Evolutionary conservation across 2,329 filamentous ascomycete genomes (phyloP).

Genomic region (Phaeophleospora eucalypticola): DNA sequence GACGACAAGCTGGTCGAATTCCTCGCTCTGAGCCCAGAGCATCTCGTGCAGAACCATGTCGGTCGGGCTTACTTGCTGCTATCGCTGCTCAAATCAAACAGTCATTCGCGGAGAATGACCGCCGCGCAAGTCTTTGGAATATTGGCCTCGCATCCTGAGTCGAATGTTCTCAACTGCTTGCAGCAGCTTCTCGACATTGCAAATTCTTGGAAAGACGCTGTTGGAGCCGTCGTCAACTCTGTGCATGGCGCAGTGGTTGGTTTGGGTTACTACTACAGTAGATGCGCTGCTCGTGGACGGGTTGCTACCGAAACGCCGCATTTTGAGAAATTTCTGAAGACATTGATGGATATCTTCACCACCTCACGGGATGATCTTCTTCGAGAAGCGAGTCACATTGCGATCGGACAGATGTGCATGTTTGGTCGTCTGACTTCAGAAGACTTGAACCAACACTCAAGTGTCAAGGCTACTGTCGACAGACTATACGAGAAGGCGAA

Average conservation of each 20-base stretch:
- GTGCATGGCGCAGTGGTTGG: slow-evolving; percentile 59
- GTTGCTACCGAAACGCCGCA: neutral
- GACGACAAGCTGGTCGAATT: slow-evolving; percentile 46
- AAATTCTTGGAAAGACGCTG: slow-evolving; percentile 53
- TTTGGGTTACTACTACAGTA: slow-evolving; percentile 55
- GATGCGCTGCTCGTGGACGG: slow-evolving; percentile 48
- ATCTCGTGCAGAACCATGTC: slow-evolving; percentile 49
- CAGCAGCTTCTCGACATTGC: slow-evolving; percentile 35
- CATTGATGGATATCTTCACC: slow-evolving; percentile 50
- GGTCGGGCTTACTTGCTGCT: slow-evolving; percentile 52
- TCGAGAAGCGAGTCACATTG: slow-evolving; percentile 54
- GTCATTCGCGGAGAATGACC: slow-evolving; percentile 60
- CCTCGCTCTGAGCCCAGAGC: slow-evolving; percentile 52
- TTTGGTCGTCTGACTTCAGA: slow-evolving; percentile 52
- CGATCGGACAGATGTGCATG: slow-evolving; percentile 59
- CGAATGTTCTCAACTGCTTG: slow-evolving; percentile 40
- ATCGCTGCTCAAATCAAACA: slow-evolving; percentile 65
- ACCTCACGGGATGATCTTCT: slow-evolving; percentile 53
- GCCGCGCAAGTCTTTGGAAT: slow-evolving; percentile 72
- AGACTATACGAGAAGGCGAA: slow-evolving; percentile 67
- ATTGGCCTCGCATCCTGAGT: slow-evolving; percentile 59
- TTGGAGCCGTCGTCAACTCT: slow-evolving; percentile 57
- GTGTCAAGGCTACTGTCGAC: slow-evolving; percentile 48
- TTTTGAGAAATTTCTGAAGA: slow-evolving; percentile 39
- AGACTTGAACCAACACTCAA: slow-evolving; percentile 25